A percentile compares a stretch with the other conserved stretches of the same genome.
Conservation (phyloP, 2,329 filamentous ascomycete species). For the Cyclaneusma minus region DNA sequence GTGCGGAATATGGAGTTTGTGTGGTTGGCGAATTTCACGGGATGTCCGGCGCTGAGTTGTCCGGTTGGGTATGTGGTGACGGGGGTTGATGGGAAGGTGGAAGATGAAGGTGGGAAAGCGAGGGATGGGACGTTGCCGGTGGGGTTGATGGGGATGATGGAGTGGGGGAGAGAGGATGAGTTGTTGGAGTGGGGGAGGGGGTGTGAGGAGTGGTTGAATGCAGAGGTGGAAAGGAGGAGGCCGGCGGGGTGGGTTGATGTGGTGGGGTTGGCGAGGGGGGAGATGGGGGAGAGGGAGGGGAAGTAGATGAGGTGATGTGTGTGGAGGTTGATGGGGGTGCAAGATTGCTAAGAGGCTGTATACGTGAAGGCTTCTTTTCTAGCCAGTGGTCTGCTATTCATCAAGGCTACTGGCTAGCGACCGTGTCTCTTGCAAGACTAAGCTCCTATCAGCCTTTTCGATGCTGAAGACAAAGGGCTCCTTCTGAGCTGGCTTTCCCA, state of each 20-base stretch:
- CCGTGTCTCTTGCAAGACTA: too few species aligned
- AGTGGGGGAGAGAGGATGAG: conserved; percentile 52
- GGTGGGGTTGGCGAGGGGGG: conserved; percentile 21
- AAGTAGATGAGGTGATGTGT: too few species aligned
- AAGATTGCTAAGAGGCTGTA: too few species aligned
- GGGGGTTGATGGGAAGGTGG: too few species aligned
- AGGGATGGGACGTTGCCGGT: conserved; percentile 44
- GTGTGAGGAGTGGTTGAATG: conserved; percentile 37
- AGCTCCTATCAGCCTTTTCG: too few species aligned
- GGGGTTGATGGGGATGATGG: conserved; percentile 46
- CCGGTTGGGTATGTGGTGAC: conserved; percentile 65
- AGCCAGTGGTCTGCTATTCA: too few species aligned
- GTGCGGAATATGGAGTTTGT: conserved; percentile 75
- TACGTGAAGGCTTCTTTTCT: too few species aligned
- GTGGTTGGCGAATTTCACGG: conserved; percentile 71
- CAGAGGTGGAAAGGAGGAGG: conserved; percentile 26
- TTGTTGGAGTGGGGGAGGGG: conserved; percentile 44
- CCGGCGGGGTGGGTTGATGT: conserved; percentile 45
- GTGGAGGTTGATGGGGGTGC: too few species aligned
- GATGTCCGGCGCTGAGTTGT: conserved; percentile 58
- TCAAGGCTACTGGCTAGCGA: too few species aligned
- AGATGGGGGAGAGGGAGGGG: too few species aligned
- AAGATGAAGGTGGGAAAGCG: conserved; percentile 17
- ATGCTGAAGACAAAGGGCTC: too few species aligned
- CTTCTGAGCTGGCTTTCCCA: too few species aligned